A percentile compares a stretch with the other conserved stretches of the same genome.
These are phyloP conservation scores for Penicillium brasilianum DNA, from an alignment of 2,329 filamentous ascomycete genomes.

Conservation along the genomic window DNA sequence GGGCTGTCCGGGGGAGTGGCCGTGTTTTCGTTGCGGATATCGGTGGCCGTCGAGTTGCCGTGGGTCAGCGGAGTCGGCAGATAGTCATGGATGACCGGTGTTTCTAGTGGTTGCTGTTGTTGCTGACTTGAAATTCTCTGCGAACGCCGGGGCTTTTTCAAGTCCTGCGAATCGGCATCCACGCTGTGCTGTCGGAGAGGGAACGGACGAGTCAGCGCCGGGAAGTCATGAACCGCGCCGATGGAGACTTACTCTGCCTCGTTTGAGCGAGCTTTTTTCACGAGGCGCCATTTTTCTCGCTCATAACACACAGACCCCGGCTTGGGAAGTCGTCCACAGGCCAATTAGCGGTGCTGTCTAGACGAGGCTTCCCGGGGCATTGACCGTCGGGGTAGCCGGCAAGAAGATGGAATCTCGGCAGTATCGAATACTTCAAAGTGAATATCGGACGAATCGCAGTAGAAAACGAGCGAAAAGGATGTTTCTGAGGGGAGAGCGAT, in stretches of 20 bases:
- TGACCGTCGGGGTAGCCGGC: not conserved
- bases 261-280: conserved; percentile 86
- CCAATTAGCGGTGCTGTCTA: conserved; percentile 22
- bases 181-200: conserved; percentile 63
- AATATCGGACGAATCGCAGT: not conserved
- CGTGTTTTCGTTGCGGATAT: conserved; percentile 69
- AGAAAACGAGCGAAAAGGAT: not conserved
- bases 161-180: conserved; percentile 64
- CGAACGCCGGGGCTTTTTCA: conserved; percentile 84
- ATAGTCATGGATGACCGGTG: conserved; percentile 68
- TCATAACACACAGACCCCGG: conserved; percentile 15
- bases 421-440: not conserved
- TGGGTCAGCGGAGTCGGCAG: conserved; percentile 83
- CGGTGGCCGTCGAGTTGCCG: conserved; percentile 66
- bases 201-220: conserved; percentile 30
- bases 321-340: conserved; percentile 17
- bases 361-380: conserved; percentile 11
- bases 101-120: conserved; percentile 59
- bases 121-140: conserved; percentile 68
- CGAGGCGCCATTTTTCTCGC: conserved; percentile 50
- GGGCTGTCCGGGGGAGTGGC: conserved; percentile 69
- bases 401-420: not conserved
- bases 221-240: conserved; percentile 26
- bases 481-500: not conserved
- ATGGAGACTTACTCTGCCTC: conserved; percentile 66